These are phyloP conservation scores for Candida rishiriensis DNA, from an alignment of 805 yeast species.

Conservation along the genomic window DNA sequence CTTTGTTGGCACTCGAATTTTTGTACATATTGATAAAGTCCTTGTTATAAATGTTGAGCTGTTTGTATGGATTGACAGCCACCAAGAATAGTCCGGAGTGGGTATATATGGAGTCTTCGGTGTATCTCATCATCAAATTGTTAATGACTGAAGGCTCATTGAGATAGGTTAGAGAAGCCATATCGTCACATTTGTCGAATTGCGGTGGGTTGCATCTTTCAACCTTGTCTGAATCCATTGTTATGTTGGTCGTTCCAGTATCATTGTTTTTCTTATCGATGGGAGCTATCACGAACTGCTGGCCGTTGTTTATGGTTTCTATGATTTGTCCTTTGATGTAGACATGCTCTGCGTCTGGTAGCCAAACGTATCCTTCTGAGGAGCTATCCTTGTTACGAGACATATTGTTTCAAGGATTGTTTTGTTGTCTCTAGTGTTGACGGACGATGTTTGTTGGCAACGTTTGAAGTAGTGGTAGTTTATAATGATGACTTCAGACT, in stretches of 20 bases:
- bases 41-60: conserved; percentile 64
- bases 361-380: conserved; percentile 67
- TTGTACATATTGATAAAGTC: conserved; percentile 50
- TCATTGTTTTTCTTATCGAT: conserved; percentile 16
- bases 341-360: conserved; percentile 52
- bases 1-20: conserved; percentile 8
- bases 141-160: conserved; percentile 95
- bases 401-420: conserved; percentile 11
- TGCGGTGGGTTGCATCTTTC: conserved; percentile 82
- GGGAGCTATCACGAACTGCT: conserved; percentile 32
- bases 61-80: conserved; percentile 88
- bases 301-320: conserved; percentile 33
- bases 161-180: conserved; percentile 91
- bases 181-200: conserved; percentile 86
- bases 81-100: conserved; percentile 94
- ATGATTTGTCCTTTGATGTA: conserved; percentile 60
- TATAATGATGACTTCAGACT: neutral
- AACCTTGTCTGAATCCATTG: conserved; percentile 38
- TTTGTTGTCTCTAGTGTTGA: too few relatives aligned
- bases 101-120: conserved; percentile 78
- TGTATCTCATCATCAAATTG: conserved; percentile 73
- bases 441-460: neutral
- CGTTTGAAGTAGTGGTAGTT: neutral
- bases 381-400: conserved; percentile 30
- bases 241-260: conserved; percentile 29